phyloP scores from a whole-genome alignment of 257 asterid genomes.

The Solanum verrucosum region DNA sequence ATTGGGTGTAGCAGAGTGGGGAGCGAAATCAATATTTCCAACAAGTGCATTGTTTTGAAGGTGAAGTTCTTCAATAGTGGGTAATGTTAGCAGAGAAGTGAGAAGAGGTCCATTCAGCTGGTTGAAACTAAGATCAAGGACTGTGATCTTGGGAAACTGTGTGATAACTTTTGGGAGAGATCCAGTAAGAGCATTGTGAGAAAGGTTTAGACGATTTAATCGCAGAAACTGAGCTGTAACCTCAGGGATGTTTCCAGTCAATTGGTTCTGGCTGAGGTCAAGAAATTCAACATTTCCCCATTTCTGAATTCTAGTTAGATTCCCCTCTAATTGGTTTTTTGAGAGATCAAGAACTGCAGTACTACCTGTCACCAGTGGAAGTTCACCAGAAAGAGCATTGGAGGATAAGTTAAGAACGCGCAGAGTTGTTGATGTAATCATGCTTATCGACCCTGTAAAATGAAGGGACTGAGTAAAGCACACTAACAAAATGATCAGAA shows the following conservation, averaged over 20 bases:
- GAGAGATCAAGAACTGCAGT: constrained; percentile 68
- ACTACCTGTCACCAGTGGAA: constrained; percentile 74
- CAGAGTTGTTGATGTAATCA: constrained; percentile 81
- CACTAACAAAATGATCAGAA: not conserved
- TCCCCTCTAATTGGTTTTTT: constrained; percentile 65
- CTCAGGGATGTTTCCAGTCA: constrained; percentile 69
- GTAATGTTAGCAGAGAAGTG: constrained; percentile 41
- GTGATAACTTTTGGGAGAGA: constrained; percentile 61
- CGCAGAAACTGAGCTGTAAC: constrained; percentile 84
- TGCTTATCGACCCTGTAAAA: constrained; percentile 56
- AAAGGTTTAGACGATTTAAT: constrained; percentile 60
- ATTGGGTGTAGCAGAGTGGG: constrained; percentile 26
- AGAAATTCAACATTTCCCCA: constrained; percentile 84
- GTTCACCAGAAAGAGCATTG: constrained; percentile 77
- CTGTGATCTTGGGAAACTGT: constrained; percentile 56
- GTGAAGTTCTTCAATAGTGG: constrained; percentile 68
- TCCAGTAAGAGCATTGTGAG: constrained; percentile 56
- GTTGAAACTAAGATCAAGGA: constrained; percentile 87
- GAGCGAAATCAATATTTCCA: constrained; percentile 50
- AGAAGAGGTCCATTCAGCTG: constrained; percentile 64
- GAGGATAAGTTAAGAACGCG: constrained; percentile 69
- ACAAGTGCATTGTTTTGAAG: constrained; percentile 55
- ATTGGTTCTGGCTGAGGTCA: constrained; percentile 74
- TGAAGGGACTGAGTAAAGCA: not conserved
- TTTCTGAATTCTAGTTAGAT: constrained; percentile 50